A percentile compares a stretch with the other conserved stretches of the same genome.
Conservation (phyloP, 2,329 filamentous ascomycete genomes). For the Alternaria hordeiaustralica region DNA sequence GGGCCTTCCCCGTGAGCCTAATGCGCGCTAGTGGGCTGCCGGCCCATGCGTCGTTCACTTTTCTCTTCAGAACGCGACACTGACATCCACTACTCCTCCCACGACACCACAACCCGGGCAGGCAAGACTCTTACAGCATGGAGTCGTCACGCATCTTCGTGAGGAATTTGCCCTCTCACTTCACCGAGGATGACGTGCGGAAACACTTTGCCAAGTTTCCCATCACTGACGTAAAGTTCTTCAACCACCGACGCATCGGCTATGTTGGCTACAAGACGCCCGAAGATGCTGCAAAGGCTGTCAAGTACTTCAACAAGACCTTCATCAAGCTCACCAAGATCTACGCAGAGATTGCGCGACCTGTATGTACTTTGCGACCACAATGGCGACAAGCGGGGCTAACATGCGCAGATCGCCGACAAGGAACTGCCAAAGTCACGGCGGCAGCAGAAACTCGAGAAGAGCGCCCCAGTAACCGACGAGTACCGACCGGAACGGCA, state of each 20-base stretch:
- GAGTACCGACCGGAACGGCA: slow-evolving; percentile 37
- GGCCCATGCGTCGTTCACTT: slow-evolving; percentile 10
- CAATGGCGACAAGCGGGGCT: slow-evolving; percentile 20
- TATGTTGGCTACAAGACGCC: slow-evolving; percentile 92
- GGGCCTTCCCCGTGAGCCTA: slow-evolving; percentile 5
- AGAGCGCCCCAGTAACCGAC: slow-evolving; percentile 24
- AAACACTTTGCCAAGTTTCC: slow-evolving; percentile 84
- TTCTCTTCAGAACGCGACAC: slow-evolving; percentile 19
- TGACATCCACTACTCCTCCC: not conserved
- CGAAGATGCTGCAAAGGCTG: slow-evolving; percentile 79
- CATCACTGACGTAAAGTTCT: slow-evolving; percentile 91
- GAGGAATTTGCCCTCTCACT: slow-evolving; percentile 79
- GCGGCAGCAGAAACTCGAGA: slow-evolving; percentile 39
- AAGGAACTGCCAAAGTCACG: slow-evolving; percentile 44
- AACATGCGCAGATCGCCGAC: slow-evolving; percentile 44
- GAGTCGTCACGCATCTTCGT: slow-evolving; percentile 78
- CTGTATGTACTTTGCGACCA: slow-evolving; percentile 60
- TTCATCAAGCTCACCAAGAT: slow-evolving; percentile 98
- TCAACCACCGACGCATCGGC: slow-evolving; percentile 87
- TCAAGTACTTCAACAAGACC: slow-evolving; percentile 93
- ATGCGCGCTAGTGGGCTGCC: slow-evolving; percentile 9
- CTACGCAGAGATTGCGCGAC: slow-evolving; percentile 82
- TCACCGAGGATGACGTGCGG: slow-evolving; percentile 83
- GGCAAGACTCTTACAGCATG: slow-evolving; percentile 54
- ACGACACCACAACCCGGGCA: slow-evolving; percentile 18